These are phyloP conservation scores for Amylostereum chailletii DNA, from an alignment of 1,284 basidiomycete species.

Conservation along the genomic window DNA sequence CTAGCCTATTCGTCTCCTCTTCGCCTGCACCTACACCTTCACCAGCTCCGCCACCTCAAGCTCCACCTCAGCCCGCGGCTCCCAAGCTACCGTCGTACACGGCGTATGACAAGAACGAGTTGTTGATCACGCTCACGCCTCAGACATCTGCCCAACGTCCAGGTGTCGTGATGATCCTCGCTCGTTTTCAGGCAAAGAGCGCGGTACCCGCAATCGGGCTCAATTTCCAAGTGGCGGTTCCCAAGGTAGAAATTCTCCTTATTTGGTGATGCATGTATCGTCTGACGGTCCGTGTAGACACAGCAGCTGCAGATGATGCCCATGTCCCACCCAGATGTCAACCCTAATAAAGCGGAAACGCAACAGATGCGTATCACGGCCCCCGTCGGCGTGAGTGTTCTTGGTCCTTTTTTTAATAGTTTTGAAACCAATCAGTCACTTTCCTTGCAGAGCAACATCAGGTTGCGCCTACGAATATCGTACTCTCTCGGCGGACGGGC, in stretches of 20 bases:
- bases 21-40: constrained; percentile 23
- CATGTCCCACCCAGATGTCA: constrained; percentile 82
- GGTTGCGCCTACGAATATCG: constrained; percentile 81
- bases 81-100: constrained; percentile 66
- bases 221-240: constrained; percentile 97
- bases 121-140: constrained; percentile 87
- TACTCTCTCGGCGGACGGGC: constrained; percentile 62
- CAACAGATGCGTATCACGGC: constrained; percentile 93
- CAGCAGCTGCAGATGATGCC: constrained; percentile 98
- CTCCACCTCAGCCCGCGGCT: constrained; percentile 28
- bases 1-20: constrained; percentile 65
- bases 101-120: constrained; percentile 87
- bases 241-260: constrained; percentile 55
- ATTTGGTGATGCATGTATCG: too few relatives aligned
- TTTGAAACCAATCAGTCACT: neutral
- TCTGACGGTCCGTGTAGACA: constrained; percentile 46
- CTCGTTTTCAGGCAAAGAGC: constrained; percentile 74
- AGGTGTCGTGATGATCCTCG: constrained; percentile 85
- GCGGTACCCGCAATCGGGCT: constrained; percentile 47
- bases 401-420: neutral
- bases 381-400: constrained; percentile 69
- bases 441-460: constrained; percentile 60
- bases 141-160: constrained; percentile 72
- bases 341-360: constrained; percentile 78
- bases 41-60: constrained; percentile 28